Evolutionary conservation across 305 asterid genomes (phyloP).

Genomic region (Euphrasia arctica): DNA sequence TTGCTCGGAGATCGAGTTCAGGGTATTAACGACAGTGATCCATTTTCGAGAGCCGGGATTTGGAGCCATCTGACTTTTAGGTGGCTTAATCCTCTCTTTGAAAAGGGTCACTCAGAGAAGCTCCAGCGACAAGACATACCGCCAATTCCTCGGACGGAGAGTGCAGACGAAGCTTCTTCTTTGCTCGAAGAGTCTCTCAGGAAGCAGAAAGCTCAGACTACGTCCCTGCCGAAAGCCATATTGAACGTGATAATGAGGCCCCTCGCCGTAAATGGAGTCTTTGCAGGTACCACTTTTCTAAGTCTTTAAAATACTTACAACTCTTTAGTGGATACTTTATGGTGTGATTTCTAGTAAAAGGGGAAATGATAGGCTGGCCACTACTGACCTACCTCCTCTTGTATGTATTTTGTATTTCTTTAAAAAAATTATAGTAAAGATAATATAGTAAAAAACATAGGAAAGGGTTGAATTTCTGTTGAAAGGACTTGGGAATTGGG

Average conservation of each 20-base stretch:
- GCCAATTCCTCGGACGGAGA: conserved; percentile 50
- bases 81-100: conserved; percentile 81
- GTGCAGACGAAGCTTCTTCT: conserved; percentile 62
- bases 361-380: not conserved
- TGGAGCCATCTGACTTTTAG: conserved; percentile 66
- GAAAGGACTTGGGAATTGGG: no score
- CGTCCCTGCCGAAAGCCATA: conserved; percentile 53
- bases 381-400: not conserved
- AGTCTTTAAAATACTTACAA: not conserved
- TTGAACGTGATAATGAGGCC: conserved; percentile 42
- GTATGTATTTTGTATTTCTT: not conserved
- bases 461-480: not conserved
- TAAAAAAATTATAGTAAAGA: no score
- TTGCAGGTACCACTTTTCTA: conserved; percentile 60
- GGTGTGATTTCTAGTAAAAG: not conserved
- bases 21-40: conserved; percentile 25
- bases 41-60: conserved; percentile 57
- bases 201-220: conserved; percentile 35
- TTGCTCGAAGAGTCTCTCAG: conserved; percentile 57
- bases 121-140: conserved; percentile 57
- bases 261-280: conserved; percentile 56
- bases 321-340: not conserved
- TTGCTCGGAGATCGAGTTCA: conserved; percentile 37
- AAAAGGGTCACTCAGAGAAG: conserved; percentile 47
- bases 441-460: not conserved